A percentile compares a stretch with the other conserved stretches of the same genome.
phyloP scores from a whole-genome alignment of 1,139 yeast species.

The Nakaseomyces bracarensis region DNA sequence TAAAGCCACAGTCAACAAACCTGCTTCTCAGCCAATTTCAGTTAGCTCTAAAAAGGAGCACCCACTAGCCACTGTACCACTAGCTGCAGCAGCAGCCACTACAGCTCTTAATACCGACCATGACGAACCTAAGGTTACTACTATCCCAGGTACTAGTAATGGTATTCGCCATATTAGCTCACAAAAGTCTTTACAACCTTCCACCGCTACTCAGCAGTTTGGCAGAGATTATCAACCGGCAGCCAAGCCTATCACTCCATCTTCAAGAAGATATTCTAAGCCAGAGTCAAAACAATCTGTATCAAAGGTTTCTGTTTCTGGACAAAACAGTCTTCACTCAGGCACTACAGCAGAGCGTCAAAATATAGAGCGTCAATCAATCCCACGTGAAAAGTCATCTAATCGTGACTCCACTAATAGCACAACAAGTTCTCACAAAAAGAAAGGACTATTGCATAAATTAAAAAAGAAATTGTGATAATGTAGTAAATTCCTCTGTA shows the following conservation, averaged over 20 bases:
- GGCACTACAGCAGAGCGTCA: neutral
- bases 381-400: neutral
- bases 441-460: slow-evolving; percentile 16
- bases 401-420: slow-evolving; percentile 6
- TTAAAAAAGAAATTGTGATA: slow-evolving; percentile 14
- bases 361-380: neutral
- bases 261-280: slow-evolving; percentile 3
- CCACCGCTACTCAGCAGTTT: slow-evolving; percentile 3
- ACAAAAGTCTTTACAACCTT: slow-evolving; percentile 1
- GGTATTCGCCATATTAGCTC: slow-evolving; percentile 6
- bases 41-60: neutral
- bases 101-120: slow-evolving; percentile 3
- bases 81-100: slow-evolving; percentile 6
- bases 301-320: neutral
- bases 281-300: slow-evolving; percentile 2
- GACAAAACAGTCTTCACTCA: slow-evolving; percentile 1
- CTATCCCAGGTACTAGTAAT: neutral
- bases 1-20: no score
- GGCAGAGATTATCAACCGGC: slow-evolving; percentile 7
- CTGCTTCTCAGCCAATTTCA: neutral
- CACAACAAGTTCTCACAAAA: slow-evolving; percentile 13
- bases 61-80: slow-evolving; percentile 1
- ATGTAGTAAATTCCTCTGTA: neutral
- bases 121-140: neutral
- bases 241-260: slow-evolving; percentile 3